A percentile compares a stretch with the other conserved stretches of the same genome.
Conservation (phyloP, 345 rosid species). For the Hibiscus mutabilis region DNA sequence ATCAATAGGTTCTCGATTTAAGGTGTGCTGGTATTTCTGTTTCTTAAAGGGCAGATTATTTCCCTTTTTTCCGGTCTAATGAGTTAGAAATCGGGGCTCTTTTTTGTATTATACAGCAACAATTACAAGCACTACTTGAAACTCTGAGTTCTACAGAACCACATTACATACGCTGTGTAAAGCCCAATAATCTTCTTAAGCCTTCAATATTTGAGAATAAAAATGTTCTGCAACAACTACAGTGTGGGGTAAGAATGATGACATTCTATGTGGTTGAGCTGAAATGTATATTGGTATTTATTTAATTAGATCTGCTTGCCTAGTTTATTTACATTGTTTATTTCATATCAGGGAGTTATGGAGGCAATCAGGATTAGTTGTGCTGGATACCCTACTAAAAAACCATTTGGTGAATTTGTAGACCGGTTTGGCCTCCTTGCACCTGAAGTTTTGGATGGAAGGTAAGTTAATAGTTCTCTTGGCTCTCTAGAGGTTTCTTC, state of each 20-base stretch:
- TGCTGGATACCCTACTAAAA: conserved; percentile 95
- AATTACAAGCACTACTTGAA: conserved; percentile 83
- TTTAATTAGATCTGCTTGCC: conserved; percentile 8
- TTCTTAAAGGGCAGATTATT: conserved; percentile 7
- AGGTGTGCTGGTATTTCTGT: conserved; percentile 45
- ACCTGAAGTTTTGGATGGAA: conserved; percentile 69
- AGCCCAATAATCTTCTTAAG: conserved; percentile 95
- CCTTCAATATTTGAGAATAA: conserved; percentile 90
- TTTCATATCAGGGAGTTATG: conserved; percentile 80
- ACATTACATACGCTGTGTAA: conserved; percentile 94
- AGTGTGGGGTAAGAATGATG: conserved; percentile 77
- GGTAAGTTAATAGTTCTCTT: conserved; percentile 38
- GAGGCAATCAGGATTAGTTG: conserved; percentile 99
- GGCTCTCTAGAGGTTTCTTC: conserved; percentile 3
- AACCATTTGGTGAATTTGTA: conserved; percentile 74
- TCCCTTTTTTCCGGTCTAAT: not conserved
- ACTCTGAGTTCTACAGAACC: conserved; percentile 93
- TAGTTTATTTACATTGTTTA: conserved; percentile 4
- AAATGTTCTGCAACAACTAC: conserved; percentile 82
- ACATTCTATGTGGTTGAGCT: conserved; percentile 13
- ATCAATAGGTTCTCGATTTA: conserved; percentile 96
- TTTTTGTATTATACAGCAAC: conserved; percentile 59
- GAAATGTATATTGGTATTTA: conserved; percentile 3
- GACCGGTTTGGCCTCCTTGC: conserved; percentile 79
- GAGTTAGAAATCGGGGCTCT: conserved; percentile 12